These are phyloP conservation scores for Coemansia sp. DNA, from an alignment of 192 early-diverging fungal genomes.

Conservation along the genomic window DNA sequence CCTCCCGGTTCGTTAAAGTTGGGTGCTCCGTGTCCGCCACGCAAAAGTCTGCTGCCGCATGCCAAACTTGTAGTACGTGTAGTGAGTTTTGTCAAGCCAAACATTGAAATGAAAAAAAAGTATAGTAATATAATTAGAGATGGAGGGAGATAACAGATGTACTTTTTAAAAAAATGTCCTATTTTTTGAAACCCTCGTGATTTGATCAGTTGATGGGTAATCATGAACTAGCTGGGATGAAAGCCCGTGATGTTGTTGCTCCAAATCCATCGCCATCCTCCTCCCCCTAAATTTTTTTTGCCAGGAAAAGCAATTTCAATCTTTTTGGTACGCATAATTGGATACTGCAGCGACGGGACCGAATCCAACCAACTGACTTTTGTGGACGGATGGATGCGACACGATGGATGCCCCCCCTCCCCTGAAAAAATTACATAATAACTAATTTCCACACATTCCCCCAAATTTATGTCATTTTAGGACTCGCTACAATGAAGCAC, in stretches of 20 bases:
- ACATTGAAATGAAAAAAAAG: slow-evolving; percentile 26
- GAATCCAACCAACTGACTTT: too few species aligned
- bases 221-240: too few species aligned
- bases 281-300: too few species aligned
- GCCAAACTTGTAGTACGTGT: slow-evolving; percentile 14
- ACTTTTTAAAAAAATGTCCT: neutral
- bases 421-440: neutral
- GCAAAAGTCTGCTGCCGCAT: slow-evolving; percentile 46
- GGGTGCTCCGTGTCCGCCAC: slow-evolving; percentile 62
- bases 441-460: neutral
- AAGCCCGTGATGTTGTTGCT: too few species aligned
- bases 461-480: slow-evolving; percentile 10
- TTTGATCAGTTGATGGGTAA: too few species aligned
- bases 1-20: slow-evolving; percentile 74
- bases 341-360: too few species aligned
- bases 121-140: too few species aligned
- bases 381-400: too few species aligned
- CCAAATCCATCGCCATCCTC: too few species aligned
- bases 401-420: neutral
- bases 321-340: too few species aligned
- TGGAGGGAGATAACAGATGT: neutral
- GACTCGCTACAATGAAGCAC: slow-evolving; percentile 76
- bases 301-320: too few species aligned
- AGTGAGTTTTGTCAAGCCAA: slow-evolving; percentile 27
- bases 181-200: neutral